A percentile compares a stretch with the other conserved stretches of the same genome.
Conservation (phyloP, 495 filamentous ascomycete species). For the Penicillium tannophilum region DNA sequence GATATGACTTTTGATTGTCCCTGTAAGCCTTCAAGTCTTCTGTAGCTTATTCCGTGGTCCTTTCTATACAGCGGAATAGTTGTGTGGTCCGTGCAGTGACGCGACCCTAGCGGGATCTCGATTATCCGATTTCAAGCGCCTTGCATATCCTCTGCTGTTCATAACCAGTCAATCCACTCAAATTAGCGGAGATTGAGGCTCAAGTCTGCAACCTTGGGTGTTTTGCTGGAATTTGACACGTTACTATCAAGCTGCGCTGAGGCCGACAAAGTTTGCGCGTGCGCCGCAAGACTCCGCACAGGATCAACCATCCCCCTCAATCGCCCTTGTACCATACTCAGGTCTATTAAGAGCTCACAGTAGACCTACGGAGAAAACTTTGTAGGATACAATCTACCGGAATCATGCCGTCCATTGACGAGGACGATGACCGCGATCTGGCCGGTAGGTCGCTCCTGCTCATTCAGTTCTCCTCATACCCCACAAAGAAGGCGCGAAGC, state of each 20-base stretch:
- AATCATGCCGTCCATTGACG: constrained; percentile 38
- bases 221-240: neutral
- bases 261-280: neutral
- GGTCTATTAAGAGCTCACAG: neutral
- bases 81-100: neutral
- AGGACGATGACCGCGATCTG: constrained; percentile 59
- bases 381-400: neutral
- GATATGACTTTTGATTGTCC: no score
- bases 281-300: no score
- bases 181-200: neutral
- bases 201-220: neutral
- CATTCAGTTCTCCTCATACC: neutral
- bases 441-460: constrained; percentile 40
- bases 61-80: neutral
- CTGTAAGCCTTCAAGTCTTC: no score
- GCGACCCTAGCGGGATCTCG: neutral
- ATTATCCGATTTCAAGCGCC: neutral
- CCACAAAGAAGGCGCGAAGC: neutral
- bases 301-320: neutral
- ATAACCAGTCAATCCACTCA: neutral
- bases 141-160: neutral
- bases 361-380: neutral
- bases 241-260: neutral
- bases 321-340: neutral
- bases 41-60: no score